Conservation (phyloP, 2,329 filamentous ascomycete species). For the Alternaria ethzedia region DNA sequence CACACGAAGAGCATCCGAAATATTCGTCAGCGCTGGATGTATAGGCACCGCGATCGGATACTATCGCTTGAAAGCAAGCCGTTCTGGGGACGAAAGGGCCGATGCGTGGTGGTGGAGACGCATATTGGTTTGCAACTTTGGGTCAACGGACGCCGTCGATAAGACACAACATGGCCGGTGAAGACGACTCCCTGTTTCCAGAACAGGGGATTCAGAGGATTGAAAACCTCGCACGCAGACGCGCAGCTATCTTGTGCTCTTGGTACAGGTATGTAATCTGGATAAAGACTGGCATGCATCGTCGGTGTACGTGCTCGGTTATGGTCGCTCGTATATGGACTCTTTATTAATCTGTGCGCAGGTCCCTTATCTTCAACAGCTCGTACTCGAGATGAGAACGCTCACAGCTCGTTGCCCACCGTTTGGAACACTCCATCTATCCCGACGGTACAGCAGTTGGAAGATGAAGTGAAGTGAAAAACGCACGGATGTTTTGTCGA, state of each 20-base stretch:
- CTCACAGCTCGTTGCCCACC: not conserved
- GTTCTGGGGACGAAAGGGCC: not conserved
- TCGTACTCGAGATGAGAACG: conserved; percentile 1
- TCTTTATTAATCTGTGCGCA: conserved; percentile 3
- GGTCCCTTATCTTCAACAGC: not conserved
- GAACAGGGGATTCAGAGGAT: not conserved
- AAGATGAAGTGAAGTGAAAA: conserved; percentile 31
- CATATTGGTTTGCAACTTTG: not conserved
- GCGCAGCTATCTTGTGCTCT: not conserved
- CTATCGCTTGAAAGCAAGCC: not conserved
- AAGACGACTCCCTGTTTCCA: not conserved
- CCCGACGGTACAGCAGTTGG: conserved; percentile 11
- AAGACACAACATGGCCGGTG: conserved; percentile 1
- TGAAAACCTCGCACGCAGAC: not conserved
- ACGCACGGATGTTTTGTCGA: conserved; percentile 21
- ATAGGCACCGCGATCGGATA: conserved; percentile 5
- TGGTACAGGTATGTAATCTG: not conserved
- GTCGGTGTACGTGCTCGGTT: not conserved
- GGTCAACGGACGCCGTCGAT: not conserved
- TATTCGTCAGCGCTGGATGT: not conserved
- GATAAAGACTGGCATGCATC: not conserved
- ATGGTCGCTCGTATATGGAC: conserved; percentile 1
- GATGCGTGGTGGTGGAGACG: conserved; percentile 2
- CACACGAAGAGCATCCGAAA: not conserved
- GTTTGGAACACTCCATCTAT: conserved; percentile 2